These are phyloP conservation scores for Pseudotulostoma volvatum DNA, from an alignment of 495 filamentous ascomycete species.

Conservation along the genomic window DNA sequence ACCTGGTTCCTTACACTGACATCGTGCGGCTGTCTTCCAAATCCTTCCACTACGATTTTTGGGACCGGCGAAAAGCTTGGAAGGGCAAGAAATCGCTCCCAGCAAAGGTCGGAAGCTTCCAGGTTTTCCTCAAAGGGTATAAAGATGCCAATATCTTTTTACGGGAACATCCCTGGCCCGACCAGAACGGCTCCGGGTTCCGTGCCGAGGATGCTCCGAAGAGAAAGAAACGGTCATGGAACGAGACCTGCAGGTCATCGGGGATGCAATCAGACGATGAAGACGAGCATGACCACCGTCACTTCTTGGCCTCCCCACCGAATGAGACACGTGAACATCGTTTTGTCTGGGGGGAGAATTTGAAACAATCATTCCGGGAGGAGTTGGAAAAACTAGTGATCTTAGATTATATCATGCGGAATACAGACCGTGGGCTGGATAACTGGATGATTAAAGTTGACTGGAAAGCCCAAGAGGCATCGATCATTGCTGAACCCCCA, in stretches of 20 bases:
- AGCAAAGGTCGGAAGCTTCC: conserved; percentile 86
- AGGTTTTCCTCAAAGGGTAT: conserved; percentile 91
- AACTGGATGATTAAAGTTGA: conserved; percentile 99
- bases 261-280: conserved; percentile 48
- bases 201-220: conserved; percentile 52
- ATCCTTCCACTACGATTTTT: conserved; percentile 95
- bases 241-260: conserved; percentile 67
- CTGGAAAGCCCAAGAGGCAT: conserved; percentile 62
- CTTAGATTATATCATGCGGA: conserved; percentile 97
- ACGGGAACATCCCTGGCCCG: conserved; percentile 93
- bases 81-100: conserved; percentile 78
- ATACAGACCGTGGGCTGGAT: conserved; percentile 90
- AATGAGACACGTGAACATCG: conserved; percentile 34
- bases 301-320: conserved; percentile 24
- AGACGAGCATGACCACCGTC: conserved; percentile 38
- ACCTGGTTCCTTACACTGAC: conserved; percentile 90
- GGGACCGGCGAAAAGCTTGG: conserved; percentile 80
- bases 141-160: conserved; percentile 95
- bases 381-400: conserved; percentile 96
- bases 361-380: conserved; percentile 87
- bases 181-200: conserved; percentile 67
- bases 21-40: conserved; percentile 89
- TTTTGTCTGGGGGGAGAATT: conserved; percentile 74
- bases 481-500: conserved; percentile 69
- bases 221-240: conserved; percentile 65